A percentile compares a stretch with the other conserved stretches of the same genome.
These are phyloP conservation scores for Lentinula lateritia DNA, from an alignment of 768 basidiomycete species.

Conservation along the genomic window DNA sequence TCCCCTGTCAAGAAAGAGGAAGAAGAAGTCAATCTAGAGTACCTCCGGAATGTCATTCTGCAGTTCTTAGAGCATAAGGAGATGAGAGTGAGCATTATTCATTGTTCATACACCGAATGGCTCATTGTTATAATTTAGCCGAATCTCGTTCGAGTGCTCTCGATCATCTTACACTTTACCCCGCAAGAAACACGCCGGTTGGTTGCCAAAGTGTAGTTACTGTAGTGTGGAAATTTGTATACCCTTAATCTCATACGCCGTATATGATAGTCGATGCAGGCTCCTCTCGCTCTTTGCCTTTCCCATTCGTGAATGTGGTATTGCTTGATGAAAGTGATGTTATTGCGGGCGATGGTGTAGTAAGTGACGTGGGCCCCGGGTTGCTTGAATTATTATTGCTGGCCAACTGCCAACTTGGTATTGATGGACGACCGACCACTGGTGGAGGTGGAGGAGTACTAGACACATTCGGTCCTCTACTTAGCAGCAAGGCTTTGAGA, in stretches of 20 bases:
- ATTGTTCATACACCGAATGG: neutral
- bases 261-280: neutral
- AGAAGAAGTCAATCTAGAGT: conserved; percentile 94
- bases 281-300: conserved; percentile 52
- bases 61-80: conserved; percentile 99
- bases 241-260: too few species aligned
- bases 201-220: conserved; percentile 70
- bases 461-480: conserved; percentile 51
- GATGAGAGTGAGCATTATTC: conserved; percentile 70
- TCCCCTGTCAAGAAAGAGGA: conserved; percentile 46
- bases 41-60: conserved; percentile 90
- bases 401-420: conserved; percentile 90
- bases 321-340: conserved; percentile 10
- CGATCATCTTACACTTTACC: conserved; percentile 90
- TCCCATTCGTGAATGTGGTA: conserved; percentile 31
- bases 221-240: too few species aligned
- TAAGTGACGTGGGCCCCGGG: conserved; percentile 9
- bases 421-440: conserved; percentile 57
- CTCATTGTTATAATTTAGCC: conserved; percentile 41
- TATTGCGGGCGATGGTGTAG: conserved; percentile 12
- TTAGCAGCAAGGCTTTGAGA: conserved; percentile 82
- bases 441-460: conserved; percentile 49
- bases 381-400: conserved; percentile 15
- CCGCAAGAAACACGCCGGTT: conserved; percentile 90
- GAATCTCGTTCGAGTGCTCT: conserved; percentile 85